These are phyloP conservation scores for Candida jianshihensis DNA, from an alignment of 805 yeast species.

Conservation along the genomic window DNA sequence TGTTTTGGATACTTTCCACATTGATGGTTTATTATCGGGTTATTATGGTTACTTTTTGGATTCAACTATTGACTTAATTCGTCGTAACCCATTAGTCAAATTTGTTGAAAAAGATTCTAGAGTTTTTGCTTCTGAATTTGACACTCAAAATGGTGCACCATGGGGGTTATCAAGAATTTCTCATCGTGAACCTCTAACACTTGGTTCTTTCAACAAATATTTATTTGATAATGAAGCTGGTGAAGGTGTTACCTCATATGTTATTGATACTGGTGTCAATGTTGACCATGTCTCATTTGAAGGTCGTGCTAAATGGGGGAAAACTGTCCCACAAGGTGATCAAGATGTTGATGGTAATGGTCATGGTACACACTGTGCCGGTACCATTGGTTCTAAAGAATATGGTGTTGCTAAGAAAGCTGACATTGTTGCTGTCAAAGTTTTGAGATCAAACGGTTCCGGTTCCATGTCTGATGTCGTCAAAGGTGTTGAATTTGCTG, in stretches of 20 bases:
- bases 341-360: constrained; percentile 79
- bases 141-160: constrained; percentile 77
- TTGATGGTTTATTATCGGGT: constrained; percentile 58
- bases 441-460: constrained; percentile 72
- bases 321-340: constrained; percentile 68
- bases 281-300: constrained; percentile 69
- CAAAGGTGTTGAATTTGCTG: constrained; percentile 81
- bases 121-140: constrained; percentile 57
- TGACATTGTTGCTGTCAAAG: constrained; percentile 75
- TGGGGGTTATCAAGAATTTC: constrained; percentile 94
- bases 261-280: constrained; percentile 86
- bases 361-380: constrained; percentile 97
- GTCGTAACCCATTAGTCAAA: constrained; percentile 56
- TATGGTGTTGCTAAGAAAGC: constrained; percentile 86
- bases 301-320: constrained; percentile 84
- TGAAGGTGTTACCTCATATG: constrained; percentile 78
- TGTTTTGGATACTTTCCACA: constrained; percentile 51
- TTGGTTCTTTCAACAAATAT: constrained; percentile 68
- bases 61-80: constrained; percentile 65
- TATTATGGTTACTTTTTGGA: constrained; percentile 82
- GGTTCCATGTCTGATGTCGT: constrained; percentile 81
- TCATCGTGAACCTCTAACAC: constrained; percentile 64
- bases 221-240: constrained; percentile 69
- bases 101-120: constrained; percentile 71
- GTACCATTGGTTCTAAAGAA: constrained; percentile 74